These are phyloP conservation scores for Breviolum minutum DNA, from an alignment of 73 alveolate species.

Conservation along the genomic window DNA sequence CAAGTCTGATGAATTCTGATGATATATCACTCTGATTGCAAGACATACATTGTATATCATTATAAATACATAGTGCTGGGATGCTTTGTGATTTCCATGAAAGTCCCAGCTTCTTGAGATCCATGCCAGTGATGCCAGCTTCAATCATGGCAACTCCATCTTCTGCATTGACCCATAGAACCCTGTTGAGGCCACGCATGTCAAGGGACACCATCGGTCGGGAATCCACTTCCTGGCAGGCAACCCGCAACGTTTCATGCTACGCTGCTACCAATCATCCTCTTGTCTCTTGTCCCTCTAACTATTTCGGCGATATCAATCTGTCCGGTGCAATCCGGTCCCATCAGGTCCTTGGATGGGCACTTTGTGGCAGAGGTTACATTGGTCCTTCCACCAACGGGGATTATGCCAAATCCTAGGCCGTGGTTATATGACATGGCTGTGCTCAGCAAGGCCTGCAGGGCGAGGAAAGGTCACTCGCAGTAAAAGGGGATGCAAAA, in stretches of 20 bases:
- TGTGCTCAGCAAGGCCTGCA: constrained; percentile 62
- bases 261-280: no score
- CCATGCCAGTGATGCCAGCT: constrained; percentile 89
- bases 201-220: constrained; percentile 95
- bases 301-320: no score
- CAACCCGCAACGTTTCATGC: no score
- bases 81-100: not conserved
- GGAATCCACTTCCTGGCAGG: constrained; percentile 50
- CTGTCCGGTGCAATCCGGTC: not conserved
- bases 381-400: constrained; percentile 98
- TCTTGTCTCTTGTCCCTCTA: no score
- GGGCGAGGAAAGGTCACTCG: not conserved
- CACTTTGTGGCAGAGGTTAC: constrained; percentile 98
- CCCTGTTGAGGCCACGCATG: constrained; percentile 95
- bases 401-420: constrained; percentile 71
- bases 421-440: constrained; percentile 66
- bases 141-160: constrained; percentile 96
- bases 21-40: not conserved
- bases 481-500: no score
- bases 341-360: constrained; percentile 40
- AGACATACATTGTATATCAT: no score
- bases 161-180: constrained; percentile 95
- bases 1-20: not conserved
- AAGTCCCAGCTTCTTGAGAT: constrained; percentile 23
- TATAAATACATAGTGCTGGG: no score